Base-by-base conservation (phyloP, 306 rosid genomes). In the Glycine tomentella region DNA sequence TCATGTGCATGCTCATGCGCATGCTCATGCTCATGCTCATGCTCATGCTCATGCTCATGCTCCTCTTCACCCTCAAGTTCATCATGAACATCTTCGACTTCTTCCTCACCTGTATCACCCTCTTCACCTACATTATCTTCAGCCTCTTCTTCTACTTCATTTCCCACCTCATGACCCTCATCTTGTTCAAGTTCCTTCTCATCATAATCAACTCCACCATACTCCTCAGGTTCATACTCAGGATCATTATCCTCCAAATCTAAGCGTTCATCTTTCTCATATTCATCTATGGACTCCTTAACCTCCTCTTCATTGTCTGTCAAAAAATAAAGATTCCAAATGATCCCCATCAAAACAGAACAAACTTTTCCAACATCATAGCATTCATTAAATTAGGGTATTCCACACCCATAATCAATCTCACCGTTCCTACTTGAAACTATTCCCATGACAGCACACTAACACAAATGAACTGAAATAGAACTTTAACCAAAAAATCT, bases 241-340 rank as follows among this genome's bases (percentile, higher is more conserved):
- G 94, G 97, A n/a, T 96, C 98, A 74, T 95, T 90, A 89, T 93
- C 98, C 83, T 96, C 99, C 80, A 96, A 90, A 76, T 96, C 98
- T 66, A 96, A 88, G 70, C 93, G 90, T 70, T 96, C 99, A 82
- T 88, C 97, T 83, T 75, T 96, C 78, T 88, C 99, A 87, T 87
- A 92, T 55, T 92, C 98, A 62, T 90, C 98, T 25, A 91, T 86
- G 4, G 90, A 81, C 59, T 93, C 97, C 81, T 90, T 96, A 85
- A 88, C 90, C 80, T 88, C 97, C 51, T 91, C 99, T 75, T 93
- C 97, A 61, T 79, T 58, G 17, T 91, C 98, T 96, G 98, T 69
- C 88, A 89, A 80, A 56, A 25, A 87, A 75, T 72, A 87, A 55
- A 77, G 44, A 76, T 67, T 75, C 84, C 75, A 61, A 77, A 83